Conservation (phyloP, 345 rosid genomes). For the Geranium brycei region DNA sequence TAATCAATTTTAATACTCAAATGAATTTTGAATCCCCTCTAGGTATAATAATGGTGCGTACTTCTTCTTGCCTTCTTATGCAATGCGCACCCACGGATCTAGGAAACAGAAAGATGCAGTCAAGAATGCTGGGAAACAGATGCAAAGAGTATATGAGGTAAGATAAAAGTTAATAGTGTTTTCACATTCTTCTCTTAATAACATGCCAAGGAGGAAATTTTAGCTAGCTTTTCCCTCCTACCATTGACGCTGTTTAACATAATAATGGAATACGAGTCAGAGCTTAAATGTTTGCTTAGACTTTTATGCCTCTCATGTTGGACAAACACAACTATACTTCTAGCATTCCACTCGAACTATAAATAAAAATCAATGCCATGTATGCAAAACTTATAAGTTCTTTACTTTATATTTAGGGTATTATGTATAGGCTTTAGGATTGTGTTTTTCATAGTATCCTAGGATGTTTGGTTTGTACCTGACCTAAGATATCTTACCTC, state of each 20-base stretch:
- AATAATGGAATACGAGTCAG: not conserved
- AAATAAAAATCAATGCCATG: not conserved
- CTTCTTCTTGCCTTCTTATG: conserved; percentile 81
- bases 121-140: conserved; percentile 30
- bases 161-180: conserved; percentile 3
- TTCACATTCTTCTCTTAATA: not conserved
- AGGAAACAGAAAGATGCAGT: conserved; percentile 65
- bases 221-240: not conserved
- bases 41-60: conserved; percentile 92
- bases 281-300: too few species aligned
- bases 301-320: too few species aligned
- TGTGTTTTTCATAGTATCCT: not conserved
- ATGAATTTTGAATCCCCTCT: conserved; percentile 5
- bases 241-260: not conserved
- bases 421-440: not conserved
- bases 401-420: not conserved
- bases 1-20: not conserved
- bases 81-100: conserved; percentile 96
- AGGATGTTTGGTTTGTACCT: not conserved
- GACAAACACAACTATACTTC: too few species aligned
- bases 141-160: conserved; percentile 77
- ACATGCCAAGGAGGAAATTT: conserved; percentile 1
- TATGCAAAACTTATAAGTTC: not conserved
- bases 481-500: not conserved
- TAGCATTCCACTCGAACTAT: not conserved